Evolutionary conservation across 2,329 filamentous ascomycete genomes (phyloP).

Genomic region (Penicillium sp.): DNA sequence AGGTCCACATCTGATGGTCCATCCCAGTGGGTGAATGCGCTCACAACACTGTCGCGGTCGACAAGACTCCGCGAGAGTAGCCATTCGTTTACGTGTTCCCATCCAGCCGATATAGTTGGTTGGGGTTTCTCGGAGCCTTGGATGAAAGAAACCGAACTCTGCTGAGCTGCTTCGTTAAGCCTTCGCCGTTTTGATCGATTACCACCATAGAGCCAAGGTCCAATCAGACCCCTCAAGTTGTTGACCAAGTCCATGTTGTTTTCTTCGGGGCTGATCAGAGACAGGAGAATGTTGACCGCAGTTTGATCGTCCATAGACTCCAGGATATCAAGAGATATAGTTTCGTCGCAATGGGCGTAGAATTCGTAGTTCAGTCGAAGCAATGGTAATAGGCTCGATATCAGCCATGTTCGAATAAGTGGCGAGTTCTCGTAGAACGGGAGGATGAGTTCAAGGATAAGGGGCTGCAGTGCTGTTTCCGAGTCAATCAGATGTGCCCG

Average conservation of each 20-base stretch:
- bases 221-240: conserved; percentile 58
- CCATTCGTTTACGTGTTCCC: conserved; percentile 61
- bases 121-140: conserved; percentile 19
- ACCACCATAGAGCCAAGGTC: conserved; percentile 63
- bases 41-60: conserved; percentile 50
- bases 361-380: conserved; percentile 62
- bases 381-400: conserved; percentile 58
- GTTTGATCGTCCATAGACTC: conserved; percentile 51
- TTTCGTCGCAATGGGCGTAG: conserved; percentile 51
- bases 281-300: conserved; percentile 55
- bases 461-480: conserved; percentile 57
- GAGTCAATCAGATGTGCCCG: conserved; percentile 59
- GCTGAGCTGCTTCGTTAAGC: conserved; percentile 35
- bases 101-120: conserved; percentile 41
- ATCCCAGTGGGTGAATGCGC: conserved; percentile 56
- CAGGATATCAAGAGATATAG: conserved; percentile 51
- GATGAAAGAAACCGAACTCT: conserved; percentile 29
- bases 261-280: conserved; percentile 37
- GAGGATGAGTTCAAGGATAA: conserved; percentile 55
- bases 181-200: conserved; percentile 55
- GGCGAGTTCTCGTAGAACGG: conserved; percentile 57
- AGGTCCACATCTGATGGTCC: conserved; percentile 60
- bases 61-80: conserved; percentile 53
- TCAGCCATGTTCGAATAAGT: conserved; percentile 57
- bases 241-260: conserved; percentile 45